Evolutionary conservation across 2,329 filamentous ascomycete genomes (phyloP).

Genomic region (Acrodontium crateriforme): DNA sequence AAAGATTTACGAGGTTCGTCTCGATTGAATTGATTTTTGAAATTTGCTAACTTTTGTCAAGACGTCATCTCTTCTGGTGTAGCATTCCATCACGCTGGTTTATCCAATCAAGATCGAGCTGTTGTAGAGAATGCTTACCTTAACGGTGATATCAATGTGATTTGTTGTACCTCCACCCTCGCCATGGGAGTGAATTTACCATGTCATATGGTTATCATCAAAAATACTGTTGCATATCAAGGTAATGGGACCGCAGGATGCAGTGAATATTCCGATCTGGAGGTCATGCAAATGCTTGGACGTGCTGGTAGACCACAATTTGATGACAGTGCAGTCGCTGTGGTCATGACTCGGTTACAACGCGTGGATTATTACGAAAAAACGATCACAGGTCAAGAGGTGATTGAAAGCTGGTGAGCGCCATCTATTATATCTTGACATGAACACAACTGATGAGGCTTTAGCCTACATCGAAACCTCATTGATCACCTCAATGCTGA

Average conservation of each 20-base stretch:
- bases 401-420: constrained; percentile 53
- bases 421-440: background rate
- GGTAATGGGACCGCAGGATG: constrained; percentile 5
- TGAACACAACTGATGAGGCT: background rate
- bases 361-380: constrained; percentile 54
- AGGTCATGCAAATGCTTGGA: constrained; percentile 84
- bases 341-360: constrained; percentile 62
- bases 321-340: constrained; percentile 58
- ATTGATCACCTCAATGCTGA: constrained; percentile 79
- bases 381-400: constrained; percentile 59
- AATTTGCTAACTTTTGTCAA: constrained; percentile 7
- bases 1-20: constrained; percentile 44
- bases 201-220: constrained; percentile 70
- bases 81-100: constrained; percentile 70
- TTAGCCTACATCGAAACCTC: constrained; percentile 58
- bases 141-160: constrained; percentile 58
- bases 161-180: constrained; percentile 77
- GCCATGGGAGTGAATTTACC: constrained; percentile 75
- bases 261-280: constrained; percentile 66
- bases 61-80: constrained; percentile 46
- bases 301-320: constrained; percentile 75
- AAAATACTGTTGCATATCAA: constrained; percentile 55
- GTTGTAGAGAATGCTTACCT: constrained; percentile 56
- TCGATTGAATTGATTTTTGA: background rate
- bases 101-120: constrained; percentile 49